Evolutionary conservation across 2,329 filamentous ascomycete species (phyloP).

Genomic region (Calonectria crousiana): DNA sequence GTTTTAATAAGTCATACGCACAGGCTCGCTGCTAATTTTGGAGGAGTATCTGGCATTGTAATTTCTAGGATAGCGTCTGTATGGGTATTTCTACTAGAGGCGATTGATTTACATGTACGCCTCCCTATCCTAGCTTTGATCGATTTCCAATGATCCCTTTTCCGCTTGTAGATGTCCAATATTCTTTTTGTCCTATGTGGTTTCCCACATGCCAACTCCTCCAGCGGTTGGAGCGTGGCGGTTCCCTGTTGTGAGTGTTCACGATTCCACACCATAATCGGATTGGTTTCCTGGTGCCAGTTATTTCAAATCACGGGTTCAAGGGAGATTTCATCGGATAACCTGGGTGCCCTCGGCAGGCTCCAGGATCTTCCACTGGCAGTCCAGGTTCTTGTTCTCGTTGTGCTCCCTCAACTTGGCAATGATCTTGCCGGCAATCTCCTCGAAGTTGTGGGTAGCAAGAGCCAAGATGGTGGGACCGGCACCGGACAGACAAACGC

Average conservation of each 20-base stretch:
- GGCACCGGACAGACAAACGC: conserved; percentile 94
- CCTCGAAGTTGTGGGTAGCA: conserved; percentile 89
- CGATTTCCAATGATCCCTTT: neutral
- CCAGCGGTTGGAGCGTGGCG: conserved; percentile 3
- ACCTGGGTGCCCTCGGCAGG: conserved; percentile 80
- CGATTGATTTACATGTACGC: neutral
- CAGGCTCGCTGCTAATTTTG: conserved; percentile 9
- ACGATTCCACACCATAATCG: conserved; percentile 10
- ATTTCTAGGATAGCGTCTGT: neutral
- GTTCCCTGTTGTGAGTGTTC: conserved; percentile 19
- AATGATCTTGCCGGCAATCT: conserved; percentile 86
- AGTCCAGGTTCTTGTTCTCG: conserved; percentile 75
- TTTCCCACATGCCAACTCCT: conserved; percentile 4
- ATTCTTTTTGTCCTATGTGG: neutral
- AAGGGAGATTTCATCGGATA: conserved; percentile 47
- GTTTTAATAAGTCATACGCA: neutral
- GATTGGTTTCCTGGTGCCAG: neutral
- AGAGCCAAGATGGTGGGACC: conserved; percentile 95
- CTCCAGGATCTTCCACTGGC: conserved; percentile 88
- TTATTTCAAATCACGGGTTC: neutral
- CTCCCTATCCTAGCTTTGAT: neutral
- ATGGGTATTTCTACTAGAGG: neutral
- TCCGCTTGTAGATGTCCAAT: conserved; percentile 1
- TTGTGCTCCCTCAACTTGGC: conserved; percentile 74
- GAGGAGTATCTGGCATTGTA: neutral